A percentile compares a stretch with the other conserved stretches of the same genome.
phyloP scores from a whole-genome alignment of 106 monocot species.

The Alisma plantagoaquatica region DNA sequence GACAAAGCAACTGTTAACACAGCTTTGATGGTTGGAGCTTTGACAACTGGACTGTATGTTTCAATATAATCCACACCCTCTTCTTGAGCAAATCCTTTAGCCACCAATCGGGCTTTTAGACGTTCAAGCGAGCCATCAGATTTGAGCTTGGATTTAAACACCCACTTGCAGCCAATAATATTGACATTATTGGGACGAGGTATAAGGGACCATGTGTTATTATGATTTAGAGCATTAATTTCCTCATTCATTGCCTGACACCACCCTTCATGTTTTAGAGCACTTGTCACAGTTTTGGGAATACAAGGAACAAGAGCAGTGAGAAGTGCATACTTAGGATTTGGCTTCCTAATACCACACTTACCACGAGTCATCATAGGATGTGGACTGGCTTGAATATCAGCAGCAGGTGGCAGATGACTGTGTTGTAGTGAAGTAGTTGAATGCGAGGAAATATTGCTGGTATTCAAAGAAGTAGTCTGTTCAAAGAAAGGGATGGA shows the following conservation, averaged over 20 bases:
- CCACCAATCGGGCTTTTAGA: conserved; percentile 6
- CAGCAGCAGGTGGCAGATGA: too few species aligned
- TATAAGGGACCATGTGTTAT: conserved; percentile 6
- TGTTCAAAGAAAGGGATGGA: too few species aligned
- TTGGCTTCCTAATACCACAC: too few species aligned
- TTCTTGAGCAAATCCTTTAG: neutral
- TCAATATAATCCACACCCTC: conserved; percentile 1
- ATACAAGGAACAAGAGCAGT: too few species aligned
- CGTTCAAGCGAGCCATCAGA: neutral
- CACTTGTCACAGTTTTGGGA: too few species aligned
- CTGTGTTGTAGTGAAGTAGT: neutral
- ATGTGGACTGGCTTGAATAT: too few species aligned
- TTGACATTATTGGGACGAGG: neutral
- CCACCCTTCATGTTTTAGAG: too few species aligned
- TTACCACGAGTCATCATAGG: too few species aligned
- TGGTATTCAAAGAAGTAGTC: too few species aligned
- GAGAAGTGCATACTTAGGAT: too few species aligned
- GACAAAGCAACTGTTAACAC: neutral
- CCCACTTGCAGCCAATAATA: conserved; percentile 6
- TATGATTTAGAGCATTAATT: neutral
- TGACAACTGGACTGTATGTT: conserved; percentile 1
- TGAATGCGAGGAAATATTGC: too few species aligned
- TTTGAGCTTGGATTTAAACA: neutral
- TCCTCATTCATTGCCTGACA: conserved; percentile 4
- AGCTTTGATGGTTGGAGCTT: neutral